Percentiles rank a stretch among this genome's conserved stretches.
Evolutionary conservation across 1,139 yeast species (phyloP).

Genomic region (Suhomyces wounanorum): DNA sequence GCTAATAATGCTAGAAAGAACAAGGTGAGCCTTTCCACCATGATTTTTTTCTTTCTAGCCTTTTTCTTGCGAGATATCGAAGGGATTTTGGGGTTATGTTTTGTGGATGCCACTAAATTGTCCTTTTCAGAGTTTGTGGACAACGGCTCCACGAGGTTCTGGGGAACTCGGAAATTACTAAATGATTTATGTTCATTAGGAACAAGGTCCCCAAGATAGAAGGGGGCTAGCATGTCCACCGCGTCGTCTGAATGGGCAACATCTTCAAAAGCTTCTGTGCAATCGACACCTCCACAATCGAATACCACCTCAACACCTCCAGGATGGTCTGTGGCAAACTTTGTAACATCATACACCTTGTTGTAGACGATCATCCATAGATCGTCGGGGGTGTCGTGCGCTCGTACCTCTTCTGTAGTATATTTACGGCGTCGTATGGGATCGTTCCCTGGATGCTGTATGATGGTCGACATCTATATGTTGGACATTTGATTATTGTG

Average conservation of each 20-base stretch:
- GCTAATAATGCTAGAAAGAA: constrained; percentile 26
- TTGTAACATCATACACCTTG: constrained; percentile 60
- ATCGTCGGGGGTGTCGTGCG: constrained; percentile 50
- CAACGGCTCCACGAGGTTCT: neutral
- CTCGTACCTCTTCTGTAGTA: constrained; percentile 38
- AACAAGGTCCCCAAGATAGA: constrained; percentile 35
- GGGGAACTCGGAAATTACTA: constrained; percentile 14
- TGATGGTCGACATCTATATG: constrained; percentile 3
- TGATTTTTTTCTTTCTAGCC: constrained; percentile 7
- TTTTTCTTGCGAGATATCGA: neutral
- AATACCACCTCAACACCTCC: constrained; percentile 70
- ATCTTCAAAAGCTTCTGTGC: constrained; percentile 59
- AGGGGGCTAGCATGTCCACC: constrained; percentile 41
- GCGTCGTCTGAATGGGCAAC: constrained; percentile 53
- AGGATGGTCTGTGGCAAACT: constrained; percentile 56
- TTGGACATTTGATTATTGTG: neutral
- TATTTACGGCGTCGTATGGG: constrained; percentile 2
- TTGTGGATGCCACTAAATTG: neutral
- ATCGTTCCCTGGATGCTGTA: neutral
- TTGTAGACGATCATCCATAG: constrained; percentile 70
- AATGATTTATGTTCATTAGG: constrained; percentile 22
- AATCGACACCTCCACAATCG: constrained; percentile 76
- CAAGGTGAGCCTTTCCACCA: constrained; percentile 24
- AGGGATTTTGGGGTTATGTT: neutral
- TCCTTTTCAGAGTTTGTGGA: neutral